Conservation (phyloP, 257 asterid species). For the Prunella vulgaris region DNA sequence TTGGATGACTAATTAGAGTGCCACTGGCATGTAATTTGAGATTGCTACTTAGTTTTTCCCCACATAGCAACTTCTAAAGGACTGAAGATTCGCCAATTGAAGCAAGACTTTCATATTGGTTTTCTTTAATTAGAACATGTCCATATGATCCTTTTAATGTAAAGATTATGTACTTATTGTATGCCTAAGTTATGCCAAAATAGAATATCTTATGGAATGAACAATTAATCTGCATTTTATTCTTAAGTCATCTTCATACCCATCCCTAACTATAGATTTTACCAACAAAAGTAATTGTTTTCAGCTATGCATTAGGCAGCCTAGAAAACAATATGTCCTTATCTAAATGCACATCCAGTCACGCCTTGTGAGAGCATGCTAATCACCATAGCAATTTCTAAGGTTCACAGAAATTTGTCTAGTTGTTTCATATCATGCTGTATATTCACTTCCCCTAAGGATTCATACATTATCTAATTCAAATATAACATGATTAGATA, state of each 20-base stretch:
- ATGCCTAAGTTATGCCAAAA: neutral
- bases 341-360: neutral
- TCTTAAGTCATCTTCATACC: neutral
- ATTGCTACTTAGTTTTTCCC: too few relatives aligned
- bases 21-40: too few relatives aligned
- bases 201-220: conserved; percentile 5
- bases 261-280: neutral
- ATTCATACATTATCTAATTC: conserved; percentile 16
- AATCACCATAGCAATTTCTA: neutral
- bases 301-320: neutral
- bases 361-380: neutral
- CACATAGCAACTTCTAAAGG: too few relatives aligned
- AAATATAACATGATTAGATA: conserved; percentile 48
- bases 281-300: neutral
- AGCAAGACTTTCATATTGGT: neutral
- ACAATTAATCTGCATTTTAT: neutral
- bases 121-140: neutral
- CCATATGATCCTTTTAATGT: neutral
- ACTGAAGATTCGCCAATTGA: neutral
- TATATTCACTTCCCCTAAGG: conserved; percentile 7
- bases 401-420: conserved; percentile 1
- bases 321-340: neutral
- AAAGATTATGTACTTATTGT: neutral
- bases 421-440: conserved; percentile 3
- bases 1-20: too few relatives aligned